phyloP scores from a whole-genome alignment of 192 early-diverging fungal species.

The Backusella liffmaniae region DNA sequence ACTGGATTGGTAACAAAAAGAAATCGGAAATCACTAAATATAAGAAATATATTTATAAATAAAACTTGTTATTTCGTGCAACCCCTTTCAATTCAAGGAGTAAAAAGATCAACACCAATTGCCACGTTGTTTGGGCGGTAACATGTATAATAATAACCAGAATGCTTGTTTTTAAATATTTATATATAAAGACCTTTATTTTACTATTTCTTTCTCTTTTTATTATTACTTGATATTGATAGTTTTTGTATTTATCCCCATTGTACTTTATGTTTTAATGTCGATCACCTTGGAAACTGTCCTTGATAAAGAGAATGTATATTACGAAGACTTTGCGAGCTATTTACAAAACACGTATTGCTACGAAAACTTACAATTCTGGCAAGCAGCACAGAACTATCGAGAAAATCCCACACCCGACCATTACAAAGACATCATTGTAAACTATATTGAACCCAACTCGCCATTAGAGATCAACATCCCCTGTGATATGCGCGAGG shows the following conservation, averaged over 20 bases:
- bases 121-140: neutral
- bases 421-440: slow-evolving; percentile 8
- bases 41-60: neutral
- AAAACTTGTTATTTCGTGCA: neutral
- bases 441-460: slow-evolving; percentile 21
- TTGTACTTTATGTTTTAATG: neutral
- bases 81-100: neutral
- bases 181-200: neutral
- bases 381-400: slow-evolving; percentile 33
- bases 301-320: neutral
- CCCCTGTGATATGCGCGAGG: slow-evolving; percentile 32
- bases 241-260: neutral
- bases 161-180: neutral
- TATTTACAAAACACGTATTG: slow-evolving; percentile 37
- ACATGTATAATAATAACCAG: neutral
- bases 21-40: too few species aligned
- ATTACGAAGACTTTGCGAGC: slow-evolving; percentile 11
- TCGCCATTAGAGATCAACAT: slow-evolving; percentile 36
- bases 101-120: neutral
- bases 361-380: slow-evolving; percentile 42
- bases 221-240: neutral
- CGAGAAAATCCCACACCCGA: neutral
- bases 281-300: slow-evolving; percentile 10
- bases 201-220: neutral
- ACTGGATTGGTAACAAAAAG: too few species aligned